Conservation (phyloP, 2,329 filamentous ascomycete genomes). For the Fusarium setosum region DNA sequence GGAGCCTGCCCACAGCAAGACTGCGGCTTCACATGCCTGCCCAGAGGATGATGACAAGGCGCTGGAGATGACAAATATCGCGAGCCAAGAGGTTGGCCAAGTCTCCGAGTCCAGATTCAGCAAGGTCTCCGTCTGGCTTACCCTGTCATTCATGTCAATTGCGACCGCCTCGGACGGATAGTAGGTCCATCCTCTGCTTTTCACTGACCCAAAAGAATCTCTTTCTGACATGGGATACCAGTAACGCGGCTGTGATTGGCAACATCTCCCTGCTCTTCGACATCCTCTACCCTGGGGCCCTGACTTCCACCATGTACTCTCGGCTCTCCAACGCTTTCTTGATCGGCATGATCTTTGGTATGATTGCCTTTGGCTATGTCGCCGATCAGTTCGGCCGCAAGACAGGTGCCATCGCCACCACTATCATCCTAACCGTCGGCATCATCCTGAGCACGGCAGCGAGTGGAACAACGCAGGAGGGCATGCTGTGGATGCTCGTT, state of each 20-base stretch:
- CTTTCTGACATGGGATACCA: conserved; percentile 6
- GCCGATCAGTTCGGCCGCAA: conserved; percentile 60
- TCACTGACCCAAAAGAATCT: too few relatives aligned
- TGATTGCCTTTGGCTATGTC: conserved; percentile 61
- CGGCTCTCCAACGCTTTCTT: conserved; percentile 65
- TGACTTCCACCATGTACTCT: conserved; percentile 57
- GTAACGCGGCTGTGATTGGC: conserved; percentile 56
- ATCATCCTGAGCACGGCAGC: conserved; percentile 58
- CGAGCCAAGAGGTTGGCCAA: background rate
- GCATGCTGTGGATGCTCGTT: conserved; percentile 63
- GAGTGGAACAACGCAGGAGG: conserved; percentile 48
- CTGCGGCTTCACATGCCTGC: background rate
- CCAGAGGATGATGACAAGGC: background rate
- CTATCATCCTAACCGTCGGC: conserved; percentile 57
- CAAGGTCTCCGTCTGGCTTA: background rate
- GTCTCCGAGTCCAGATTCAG: background rate
- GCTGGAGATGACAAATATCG: background rate
- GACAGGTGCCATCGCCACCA: conserved; percentile 59
- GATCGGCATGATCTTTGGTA: conserved; percentile 65
- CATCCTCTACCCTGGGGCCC: conserved; percentile 52
- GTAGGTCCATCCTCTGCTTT: conserved; percentile 27
- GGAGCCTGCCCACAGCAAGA: background rate
- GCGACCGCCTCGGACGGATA: conserved; percentile 50
- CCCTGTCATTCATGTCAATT: background rate
- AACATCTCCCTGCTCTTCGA: conserved; percentile 54